A percentile compares a stretch with the other conserved stretches of the same genome.
Conservation (phyloP, 495 filamentous ascomycete genomes). For the Penicillium simplicissimum region DNA sequence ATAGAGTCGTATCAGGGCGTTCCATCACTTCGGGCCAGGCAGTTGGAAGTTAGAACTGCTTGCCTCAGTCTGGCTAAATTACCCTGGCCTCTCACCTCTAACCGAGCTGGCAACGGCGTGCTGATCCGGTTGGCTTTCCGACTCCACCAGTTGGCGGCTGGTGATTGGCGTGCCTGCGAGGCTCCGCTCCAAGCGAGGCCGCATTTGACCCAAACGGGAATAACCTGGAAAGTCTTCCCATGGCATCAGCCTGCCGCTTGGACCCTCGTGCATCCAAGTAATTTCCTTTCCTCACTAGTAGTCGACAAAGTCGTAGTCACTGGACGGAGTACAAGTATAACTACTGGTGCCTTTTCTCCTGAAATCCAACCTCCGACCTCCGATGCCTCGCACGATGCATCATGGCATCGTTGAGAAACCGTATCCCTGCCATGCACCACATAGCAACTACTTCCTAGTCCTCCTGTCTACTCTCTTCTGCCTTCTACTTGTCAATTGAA, state of each 20-base stretch:
- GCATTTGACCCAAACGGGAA: background rate
- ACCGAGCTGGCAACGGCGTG: background rate
- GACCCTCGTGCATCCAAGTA: constrained; percentile 1
- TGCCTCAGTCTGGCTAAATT: background rate
- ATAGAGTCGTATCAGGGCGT: background rate
- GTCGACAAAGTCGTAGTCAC: too few relatives aligned
- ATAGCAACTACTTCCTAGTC: background rate
- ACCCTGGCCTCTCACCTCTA: background rate
- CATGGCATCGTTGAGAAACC: background rate
- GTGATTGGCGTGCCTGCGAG: constrained; percentile 2
- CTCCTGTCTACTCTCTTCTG: too few relatives aligned
- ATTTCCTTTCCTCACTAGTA: background rate
- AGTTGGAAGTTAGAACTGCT: too few relatives aligned
- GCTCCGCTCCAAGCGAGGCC: background rate
- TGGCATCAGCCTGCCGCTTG: background rate
- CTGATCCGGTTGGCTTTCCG: constrained; percentile 10
- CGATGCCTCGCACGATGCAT: background rate
- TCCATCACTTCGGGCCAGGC: background rate
- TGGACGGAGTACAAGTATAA: too few relatives aligned
- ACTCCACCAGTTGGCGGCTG: background rate
- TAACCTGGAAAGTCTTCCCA: background rate
- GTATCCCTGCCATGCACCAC: background rate
- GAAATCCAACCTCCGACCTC: too few relatives aligned
- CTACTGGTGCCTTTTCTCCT: too few relatives aligned
- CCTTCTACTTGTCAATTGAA: background rate